phyloP scores from a whole-genome alignment of 176 grass and related monocot species.

The Lolium rigidum region DNA sequence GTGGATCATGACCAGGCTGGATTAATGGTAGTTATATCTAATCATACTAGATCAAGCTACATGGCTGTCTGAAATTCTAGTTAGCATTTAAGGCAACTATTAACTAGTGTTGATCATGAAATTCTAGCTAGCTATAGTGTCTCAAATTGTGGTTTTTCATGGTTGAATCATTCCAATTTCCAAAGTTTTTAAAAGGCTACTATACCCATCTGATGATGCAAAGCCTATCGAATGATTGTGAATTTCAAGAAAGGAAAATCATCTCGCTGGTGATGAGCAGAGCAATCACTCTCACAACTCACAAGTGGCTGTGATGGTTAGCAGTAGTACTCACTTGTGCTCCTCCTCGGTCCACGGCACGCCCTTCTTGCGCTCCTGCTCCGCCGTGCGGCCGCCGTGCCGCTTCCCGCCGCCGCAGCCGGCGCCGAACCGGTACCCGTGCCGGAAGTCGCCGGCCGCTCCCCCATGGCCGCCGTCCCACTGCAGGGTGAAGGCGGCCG shows the following conservation, averaged over 20 bases:
- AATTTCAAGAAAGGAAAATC: slow-evolving; percentile 37
- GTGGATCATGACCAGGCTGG: neutral
- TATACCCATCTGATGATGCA: slow-evolving; percentile 35
- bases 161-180: neutral
- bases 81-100: slow-evolving; percentile 21
- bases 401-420: slow-evolving; percentile 52
- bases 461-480: slow-evolving; percentile 48
- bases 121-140: no score
- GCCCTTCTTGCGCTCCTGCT: slow-evolving; percentile 97
- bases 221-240: slow-evolving; percentile 24
- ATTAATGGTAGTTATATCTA: neutral
- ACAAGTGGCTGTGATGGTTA: no score
- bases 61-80: slow-evolving; percentile 28
- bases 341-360: slow-evolving; percentile 97
- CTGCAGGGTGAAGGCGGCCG: slow-evolving; percentile 66
- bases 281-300: no score
- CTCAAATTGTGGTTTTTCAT: neutral
- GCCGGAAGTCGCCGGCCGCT: slow-evolving; percentile 43
- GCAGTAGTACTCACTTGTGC: slow-evolving; percentile 69
- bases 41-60: slow-evolving; percentile 39
- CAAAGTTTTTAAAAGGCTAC: neutral
- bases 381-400: slow-evolving; percentile 51
- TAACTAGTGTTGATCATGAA: no score
- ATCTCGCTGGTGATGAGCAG: slow-evolving; percentile 4
- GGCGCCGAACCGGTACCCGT: slow-evolving; percentile 44